phyloP scores from a whole-genome alignment of 1,284 basidiomycete genomes.

The Inonotus hispidus region DNA sequence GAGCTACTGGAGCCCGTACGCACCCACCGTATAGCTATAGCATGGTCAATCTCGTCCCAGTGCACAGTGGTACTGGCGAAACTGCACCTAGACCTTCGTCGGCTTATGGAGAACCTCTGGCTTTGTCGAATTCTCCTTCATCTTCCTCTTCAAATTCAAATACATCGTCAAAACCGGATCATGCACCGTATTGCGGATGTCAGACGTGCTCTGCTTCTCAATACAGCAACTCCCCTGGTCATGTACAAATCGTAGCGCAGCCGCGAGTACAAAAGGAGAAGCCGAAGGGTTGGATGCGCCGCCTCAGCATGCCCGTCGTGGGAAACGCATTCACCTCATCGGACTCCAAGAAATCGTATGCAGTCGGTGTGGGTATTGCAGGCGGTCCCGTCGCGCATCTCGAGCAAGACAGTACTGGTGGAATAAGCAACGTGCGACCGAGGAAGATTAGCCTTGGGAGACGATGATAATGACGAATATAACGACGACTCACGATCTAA shows the following conservation, averaged over 20 bases:
- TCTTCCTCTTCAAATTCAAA: constrained; percentile 16
- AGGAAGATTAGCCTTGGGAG: constrained; percentile 19
- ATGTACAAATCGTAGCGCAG: constrained; percentile 10
- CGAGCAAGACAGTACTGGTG: constrained; percentile 30
- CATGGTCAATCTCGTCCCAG: constrained; percentile 13
- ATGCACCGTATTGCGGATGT: constrained; percentile 23
- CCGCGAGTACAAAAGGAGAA: constrained; percentile 40
- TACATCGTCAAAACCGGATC: constrained; percentile 16
- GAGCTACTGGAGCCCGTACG: neutral
- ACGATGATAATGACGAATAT: constrained; percentile 7
- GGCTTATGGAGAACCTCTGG: constrained; percentile 11
- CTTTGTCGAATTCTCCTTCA: constrained; percentile 10
- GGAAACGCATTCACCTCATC: constrained; percentile 43
- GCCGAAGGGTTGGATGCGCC: constrained; percentile 66
- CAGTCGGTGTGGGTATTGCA: constrained; percentile 16
- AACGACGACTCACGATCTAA: neutral
- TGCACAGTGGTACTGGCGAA: neutral
- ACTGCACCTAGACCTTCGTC: constrained; percentile 5
- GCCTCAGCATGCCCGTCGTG: constrained; percentile 70
- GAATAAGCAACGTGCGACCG: constrained; percentile 29
- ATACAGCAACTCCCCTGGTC: constrained; percentile 12
- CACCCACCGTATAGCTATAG: constrained; percentile 18
- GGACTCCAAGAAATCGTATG: constrained; percentile 23
- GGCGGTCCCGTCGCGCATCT: constrained; percentile 30
- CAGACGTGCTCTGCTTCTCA: constrained; percentile 21